A percentile compares a stretch with the other conserved stretches of the same genome.
Conservation (phyloP, 2,329 filamentous ascomycete genomes). For the Clonostachys sp. region DNA sequence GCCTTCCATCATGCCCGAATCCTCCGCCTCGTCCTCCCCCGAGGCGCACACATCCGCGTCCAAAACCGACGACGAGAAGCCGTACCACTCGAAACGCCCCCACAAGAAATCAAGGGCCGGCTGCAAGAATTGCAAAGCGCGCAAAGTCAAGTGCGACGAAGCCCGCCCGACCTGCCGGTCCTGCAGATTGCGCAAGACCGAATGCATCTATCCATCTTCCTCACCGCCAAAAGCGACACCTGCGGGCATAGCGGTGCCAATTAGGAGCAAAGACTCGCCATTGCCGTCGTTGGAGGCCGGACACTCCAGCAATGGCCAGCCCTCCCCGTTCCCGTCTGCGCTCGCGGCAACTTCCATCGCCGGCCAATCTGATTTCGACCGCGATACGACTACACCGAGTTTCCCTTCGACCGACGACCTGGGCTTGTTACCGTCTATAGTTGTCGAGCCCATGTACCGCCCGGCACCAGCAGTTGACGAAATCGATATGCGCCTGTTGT, state of each 20-base stretch:
- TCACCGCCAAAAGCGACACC: background rate
- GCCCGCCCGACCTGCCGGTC: slow-evolving; percentile 40
- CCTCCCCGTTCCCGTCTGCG: background rate
- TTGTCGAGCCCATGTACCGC: slow-evolving; percentile 18
- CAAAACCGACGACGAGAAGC: slow-evolving; percentile 3
- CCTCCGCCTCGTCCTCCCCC: slow-evolving; percentile 1
- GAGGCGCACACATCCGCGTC: background rate
- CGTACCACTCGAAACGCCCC: slow-evolving; percentile 40
- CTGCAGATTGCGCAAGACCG: slow-evolving; percentile 40
- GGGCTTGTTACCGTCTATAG: slow-evolving; percentile 1
- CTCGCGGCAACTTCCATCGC: background rate
- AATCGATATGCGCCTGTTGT: slow-evolving; percentile 48
- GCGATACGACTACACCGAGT: background rate
- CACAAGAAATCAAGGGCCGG: slow-evolving; percentile 51
- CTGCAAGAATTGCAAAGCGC: slow-evolving; percentile 49
- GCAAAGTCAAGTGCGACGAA: slow-evolving; percentile 54
- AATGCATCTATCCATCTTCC: slow-evolving; percentile 37
- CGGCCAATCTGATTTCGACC: background rate
- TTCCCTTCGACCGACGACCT: background rate
- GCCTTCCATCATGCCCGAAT: background rate
- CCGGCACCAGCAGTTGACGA: slow-evolving; percentile 24
- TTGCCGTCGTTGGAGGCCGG: background rate
- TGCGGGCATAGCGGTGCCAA: too few relatives aligned
- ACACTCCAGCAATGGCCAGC: background rate
- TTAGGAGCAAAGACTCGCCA: too few relatives aligned